Evolutionary conservation across 2,329 filamentous ascomycete species (phyloP), one percentile per base, ranked within the genome.

Genomic region (Pseudodiploospora longispora): DNA sequence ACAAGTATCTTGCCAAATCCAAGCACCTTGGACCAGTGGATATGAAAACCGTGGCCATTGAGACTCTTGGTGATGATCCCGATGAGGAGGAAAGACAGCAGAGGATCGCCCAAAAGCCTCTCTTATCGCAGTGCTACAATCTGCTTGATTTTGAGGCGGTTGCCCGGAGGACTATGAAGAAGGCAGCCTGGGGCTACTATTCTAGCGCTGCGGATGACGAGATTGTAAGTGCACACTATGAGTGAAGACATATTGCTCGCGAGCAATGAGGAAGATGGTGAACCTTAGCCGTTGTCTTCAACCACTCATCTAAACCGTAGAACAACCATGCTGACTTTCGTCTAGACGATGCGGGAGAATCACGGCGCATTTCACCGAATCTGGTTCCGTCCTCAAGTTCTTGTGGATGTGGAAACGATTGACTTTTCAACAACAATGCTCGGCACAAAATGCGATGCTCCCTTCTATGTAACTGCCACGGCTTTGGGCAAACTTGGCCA

Each of bases 141-240:
- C 68, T 96, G 48, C 79, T 93, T 69, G 93, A 98, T 68, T 98
- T 98, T 63, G 93, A 98, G 73, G 82, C 87, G 4, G 91, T 97
- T 32, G 93, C 93, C 5, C 82, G 84, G 56, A 74, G 80, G 34
- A 80, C 94, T 45, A 96, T 97, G 91, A 96, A 95, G 77, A 94
- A 86, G 71, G 85, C 83, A 1, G 91, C 91, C 0, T 98, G 93
- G 93, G 93, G 86, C 28, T 98, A 98, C 70, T 98, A 98, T 66
- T 95, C 88, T 1, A 93, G 86, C 59, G 91, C 87, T 45, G 88
- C 91, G 0, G 67, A 70, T 30, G 67, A 70, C 45, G 67, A 70
- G 53, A 69, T 70, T 52, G 66, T 68, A 50, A 38, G 60, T 47
- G 30, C 35, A 19, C 19, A 19, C 19, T 19, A 19, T 19, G 19